Percentiles rank a stretch among this genome's conserved stretches.
Evolutionary conservation across 805 yeast species (phyloP).

Genomic region (Cyberlindnera americana): DNA sequence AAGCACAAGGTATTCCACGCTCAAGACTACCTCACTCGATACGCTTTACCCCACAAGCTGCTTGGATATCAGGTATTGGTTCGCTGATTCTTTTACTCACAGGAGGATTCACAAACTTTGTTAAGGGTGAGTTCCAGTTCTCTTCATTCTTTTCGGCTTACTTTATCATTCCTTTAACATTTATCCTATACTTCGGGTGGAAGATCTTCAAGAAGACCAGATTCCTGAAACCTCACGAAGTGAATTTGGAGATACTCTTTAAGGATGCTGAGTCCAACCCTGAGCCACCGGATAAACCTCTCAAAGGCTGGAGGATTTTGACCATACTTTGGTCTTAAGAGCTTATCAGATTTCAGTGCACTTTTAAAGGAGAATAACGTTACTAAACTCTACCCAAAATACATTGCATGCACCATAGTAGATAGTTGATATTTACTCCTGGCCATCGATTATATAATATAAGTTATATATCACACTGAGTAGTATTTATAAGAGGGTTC

Average conservation of each 20-base stretch:
- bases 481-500: background rate
- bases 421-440: no score
- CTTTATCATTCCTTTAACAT: constrained; percentile 26
- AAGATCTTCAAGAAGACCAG: constrained; percentile 31
- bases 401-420: no score
- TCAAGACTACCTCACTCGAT: constrained; percentile 13
- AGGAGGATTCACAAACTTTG: constrained; percentile 33
- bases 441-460: no score
- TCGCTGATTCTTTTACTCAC: constrained; percentile 30
- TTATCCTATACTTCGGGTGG: constrained; percentile 30
- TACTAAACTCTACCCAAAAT: no score
- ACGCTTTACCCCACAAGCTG: constrained; percentile 21
- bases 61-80: constrained; percentile 30
- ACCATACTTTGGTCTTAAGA: constrained; percentile 15
- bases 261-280: constrained; percentile 30
- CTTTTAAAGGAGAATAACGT: no score
- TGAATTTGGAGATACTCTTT: constrained; percentile 36
- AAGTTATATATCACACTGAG: background rate
- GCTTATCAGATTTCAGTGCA: no score
- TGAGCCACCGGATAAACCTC: constrained; percentile 20
- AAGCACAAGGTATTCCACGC: constrained; percentile 31
- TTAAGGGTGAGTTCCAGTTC: constrained; percentile 28
- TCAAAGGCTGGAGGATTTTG: constrained; percentile 14
- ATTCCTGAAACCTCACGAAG: constrained; percentile 33
- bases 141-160: constrained; percentile 13